phyloP scores from a whole-genome alignment of 495 filamentous ascomycete species.

The Penicillium mononematosum region DNA sequence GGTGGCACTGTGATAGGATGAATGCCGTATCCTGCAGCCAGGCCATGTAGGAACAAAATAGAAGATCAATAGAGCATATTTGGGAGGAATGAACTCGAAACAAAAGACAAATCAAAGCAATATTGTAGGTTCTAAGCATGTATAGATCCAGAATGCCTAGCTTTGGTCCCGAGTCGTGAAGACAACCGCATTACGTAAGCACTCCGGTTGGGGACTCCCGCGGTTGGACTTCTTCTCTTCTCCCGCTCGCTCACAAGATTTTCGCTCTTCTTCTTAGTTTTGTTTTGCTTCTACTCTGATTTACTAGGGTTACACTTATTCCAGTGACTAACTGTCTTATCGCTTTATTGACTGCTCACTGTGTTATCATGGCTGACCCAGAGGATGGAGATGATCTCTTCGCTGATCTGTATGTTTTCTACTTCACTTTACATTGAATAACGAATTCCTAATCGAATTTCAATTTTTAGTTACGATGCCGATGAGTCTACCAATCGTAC shows the following conservation, averaged over 20 bases:
- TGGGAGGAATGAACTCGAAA: not conserved
- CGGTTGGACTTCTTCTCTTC: conserved; percentile 17
- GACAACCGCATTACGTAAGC: conserved; percentile 20
- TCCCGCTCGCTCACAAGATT: conserved; percentile 4
- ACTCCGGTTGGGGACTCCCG: conserved; percentile 15
- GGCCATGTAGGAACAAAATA: conserved; percentile 16
- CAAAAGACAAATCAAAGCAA: not conserved
- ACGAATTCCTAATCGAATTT: conserved; percentile 11
- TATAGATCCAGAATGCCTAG: conserved; percentile 1
- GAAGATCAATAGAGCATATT: conserved; percentile 8
- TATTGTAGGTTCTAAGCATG: not conserved
- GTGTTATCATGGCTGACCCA: conserved; percentile 68
- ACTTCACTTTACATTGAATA: not conserved
- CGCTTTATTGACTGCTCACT: not conserved
- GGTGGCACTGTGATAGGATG: conserved; percentile 20
- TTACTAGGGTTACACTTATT: not conserved
- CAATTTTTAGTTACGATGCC: conserved; percentile 72
- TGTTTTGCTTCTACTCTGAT: not conserved
- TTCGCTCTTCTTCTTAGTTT: not conserved
- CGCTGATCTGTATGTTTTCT: conserved; percentile 79
- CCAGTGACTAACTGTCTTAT: not conserved
- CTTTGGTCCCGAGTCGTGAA: not conserved
- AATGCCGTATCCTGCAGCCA: conserved; percentile 19
- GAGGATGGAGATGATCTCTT: conserved; percentile 98
- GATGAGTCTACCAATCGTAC: conserved; percentile 60